These are phyloP conservation scores for Leersia perrieri DNA, from an alignment of 176 grass and related monocot genomes.

Conservation along the genomic window DNA sequence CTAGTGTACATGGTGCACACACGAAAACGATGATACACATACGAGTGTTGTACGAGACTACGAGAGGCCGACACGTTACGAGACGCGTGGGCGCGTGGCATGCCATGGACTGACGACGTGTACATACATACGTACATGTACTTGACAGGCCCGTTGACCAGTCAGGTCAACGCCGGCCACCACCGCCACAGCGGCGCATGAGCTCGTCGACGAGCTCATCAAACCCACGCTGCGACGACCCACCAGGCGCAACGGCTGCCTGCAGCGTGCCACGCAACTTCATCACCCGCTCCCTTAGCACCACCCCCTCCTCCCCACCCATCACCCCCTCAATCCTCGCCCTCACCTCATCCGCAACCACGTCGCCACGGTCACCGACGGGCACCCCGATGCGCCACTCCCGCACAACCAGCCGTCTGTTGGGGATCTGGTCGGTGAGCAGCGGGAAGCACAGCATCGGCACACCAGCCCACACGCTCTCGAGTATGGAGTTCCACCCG, in stretches of 20 bases:
- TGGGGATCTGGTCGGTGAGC: conserved; percentile 66
- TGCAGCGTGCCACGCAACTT: conserved; percentile 32
- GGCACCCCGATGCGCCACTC: conserved; percentile 54
- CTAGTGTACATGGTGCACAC: neutral
- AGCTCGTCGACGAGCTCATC: conserved; percentile 55
- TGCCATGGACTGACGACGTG: neutral
- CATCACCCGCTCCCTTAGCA: conserved; percentile 29
- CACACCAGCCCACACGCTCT: conserved; percentile 59
- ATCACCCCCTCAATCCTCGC: conserved; percentile 39
- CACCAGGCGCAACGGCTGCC: conserved; percentile 30
- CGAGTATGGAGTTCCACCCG: conserved; percentile 80
- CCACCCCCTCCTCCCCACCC: conserved; percentile 33
- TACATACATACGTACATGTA: no score
- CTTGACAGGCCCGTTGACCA: neutral
- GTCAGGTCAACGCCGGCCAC: neutral
- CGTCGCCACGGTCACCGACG: conserved; percentile 45
- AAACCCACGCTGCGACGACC: conserved; percentile 58
- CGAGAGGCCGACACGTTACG: neutral
- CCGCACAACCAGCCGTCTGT: conserved; percentile 42
- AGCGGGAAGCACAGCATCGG: conserved; percentile 81
- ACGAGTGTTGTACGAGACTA: no score
- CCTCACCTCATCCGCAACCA: conserved; percentile 38
- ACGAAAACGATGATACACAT: neutral
- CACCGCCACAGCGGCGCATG: conserved; percentile 20
- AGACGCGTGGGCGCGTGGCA: neutral